These are phyloP conservation scores for Maudiozyma serrabonitensis DNA, from an alignment of 805 yeast genomes.

Conservation along the genomic window DNA sequence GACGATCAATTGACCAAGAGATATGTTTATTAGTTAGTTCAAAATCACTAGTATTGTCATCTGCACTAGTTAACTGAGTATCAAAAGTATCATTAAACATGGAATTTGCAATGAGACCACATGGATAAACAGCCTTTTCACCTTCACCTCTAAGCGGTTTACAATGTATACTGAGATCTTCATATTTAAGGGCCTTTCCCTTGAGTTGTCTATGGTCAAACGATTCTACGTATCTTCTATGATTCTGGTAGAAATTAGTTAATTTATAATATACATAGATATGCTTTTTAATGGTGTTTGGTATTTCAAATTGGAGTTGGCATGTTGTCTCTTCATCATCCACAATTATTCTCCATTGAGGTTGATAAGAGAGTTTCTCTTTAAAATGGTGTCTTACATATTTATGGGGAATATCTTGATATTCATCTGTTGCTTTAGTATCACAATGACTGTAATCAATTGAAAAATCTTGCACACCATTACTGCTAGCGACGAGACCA, in stretches of 20 bases:
- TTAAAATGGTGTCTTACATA: slow-evolving; percentile 56
- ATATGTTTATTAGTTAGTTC: slow-evolving; percentile 45
- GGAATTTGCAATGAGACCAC: slow-evolving; percentile 78
- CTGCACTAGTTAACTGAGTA: slow-evolving; percentile 33
- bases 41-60: slow-evolving; percentile 29
- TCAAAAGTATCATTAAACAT: slow-evolving; percentile 68
- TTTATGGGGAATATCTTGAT: slow-evolving; percentile 46
- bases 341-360: slow-evolving; percentile 52
- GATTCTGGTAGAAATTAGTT: slow-evolving; percentile 90
- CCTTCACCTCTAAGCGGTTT: slow-evolving; percentile 28
- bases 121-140: slow-evolving; percentile 50
- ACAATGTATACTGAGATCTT: slow-evolving; percentile 37
- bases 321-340: slow-evolving; percentile 40
- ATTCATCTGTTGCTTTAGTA: slow-evolving; percentile 37
- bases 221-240: slow-evolving; percentile 83
- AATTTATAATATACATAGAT: slow-evolving; percentile 72
- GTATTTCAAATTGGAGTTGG: slow-evolving; percentile 59
- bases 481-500: slow-evolving; percentile 69
- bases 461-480: slow-evolving; percentile 62
- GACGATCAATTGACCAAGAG: slow-evolving; percentile 62
- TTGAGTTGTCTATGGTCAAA: slow-evolving; percentile 71
- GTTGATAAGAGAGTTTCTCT: slow-evolving; percentile 27
- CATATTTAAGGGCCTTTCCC: slow-evolving; percentile 56
- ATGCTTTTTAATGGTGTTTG: slow-evolving; percentile 60
- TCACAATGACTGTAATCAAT: slow-evolving; percentile 72